Conservation (phyloP, 208 protist genomes). For the Herpetomonas tarakana region DNA sequence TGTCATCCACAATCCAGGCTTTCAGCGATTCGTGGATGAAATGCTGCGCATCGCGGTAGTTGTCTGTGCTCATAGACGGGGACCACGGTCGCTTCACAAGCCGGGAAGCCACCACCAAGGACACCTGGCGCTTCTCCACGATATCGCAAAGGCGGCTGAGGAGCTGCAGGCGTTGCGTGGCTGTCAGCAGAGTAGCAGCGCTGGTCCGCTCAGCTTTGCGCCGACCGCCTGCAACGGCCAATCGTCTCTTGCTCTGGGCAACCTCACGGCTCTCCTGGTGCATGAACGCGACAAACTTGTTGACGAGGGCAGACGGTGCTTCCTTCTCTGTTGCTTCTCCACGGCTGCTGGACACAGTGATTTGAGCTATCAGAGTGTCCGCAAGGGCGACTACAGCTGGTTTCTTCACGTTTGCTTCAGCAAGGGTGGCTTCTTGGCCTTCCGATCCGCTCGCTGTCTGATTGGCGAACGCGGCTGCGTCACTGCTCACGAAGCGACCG, state of each 20-base stretch:
- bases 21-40: conserved; percentile 32
- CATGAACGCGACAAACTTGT: not conserved
- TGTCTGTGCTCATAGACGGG: conserved; percentile 15
- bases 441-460: not conserved
- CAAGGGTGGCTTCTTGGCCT: not conserved
- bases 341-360: too few species aligned
- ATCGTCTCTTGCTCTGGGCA: not conserved
- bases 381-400: too few species aligned
- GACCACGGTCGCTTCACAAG: conserved; percentile 56
- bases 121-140: conserved; percentile 33
- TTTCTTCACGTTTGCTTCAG: not conserved
- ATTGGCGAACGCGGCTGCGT: too few species aligned
- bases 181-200: conserved; percentile 3
- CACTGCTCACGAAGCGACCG: too few species aligned
- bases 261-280: not conserved
- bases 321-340: too few species aligned
- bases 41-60: conserved; percentile 19
- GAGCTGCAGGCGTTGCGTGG: conserved; percentile 23
- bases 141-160: conserved; percentile 23
- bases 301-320: not conserved
- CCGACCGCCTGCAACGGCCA: too few species aligned
- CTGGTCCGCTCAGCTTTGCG: not conserved
- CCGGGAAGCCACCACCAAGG: conserved; percentile 40
- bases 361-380: too few species aligned
- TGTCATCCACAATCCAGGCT: conserved; percentile 41